These are phyloP conservation scores for Mycena indigotica DNA, from an alignment of 768 basidiomycete species.

Conservation along the genomic window DNA sequence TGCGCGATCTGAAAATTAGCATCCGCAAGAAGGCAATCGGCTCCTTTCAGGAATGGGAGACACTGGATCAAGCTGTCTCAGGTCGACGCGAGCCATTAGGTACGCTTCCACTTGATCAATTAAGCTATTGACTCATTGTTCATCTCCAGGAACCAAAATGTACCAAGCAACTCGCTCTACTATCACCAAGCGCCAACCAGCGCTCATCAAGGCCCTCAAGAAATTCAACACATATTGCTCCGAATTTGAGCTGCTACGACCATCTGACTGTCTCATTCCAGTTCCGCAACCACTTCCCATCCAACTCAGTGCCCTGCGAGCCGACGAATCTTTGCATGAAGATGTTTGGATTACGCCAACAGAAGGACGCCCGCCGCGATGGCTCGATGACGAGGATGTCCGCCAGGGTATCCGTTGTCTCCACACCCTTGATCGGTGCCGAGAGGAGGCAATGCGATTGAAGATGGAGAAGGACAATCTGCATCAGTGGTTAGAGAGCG, in stretches of 20 bases:
- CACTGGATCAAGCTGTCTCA: slow-evolving; percentile 25
- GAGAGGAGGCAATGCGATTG: too few relatives aligned
- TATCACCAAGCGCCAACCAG: slow-evolving; percentile 30
- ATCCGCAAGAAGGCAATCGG: slow-evolving; percentile 27
- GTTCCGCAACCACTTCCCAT: slow-evolving; percentile 35
- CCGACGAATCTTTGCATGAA: slow-evolving; percentile 31
- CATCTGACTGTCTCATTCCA: slow-evolving; percentile 30
- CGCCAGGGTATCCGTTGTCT: slow-evolving; percentile 33
- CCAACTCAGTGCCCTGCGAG: too few relatives aligned
- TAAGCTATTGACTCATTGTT: background rate
- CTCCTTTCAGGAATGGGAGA: slow-evolving; percentile 35
- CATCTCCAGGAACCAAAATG: slow-evolving; percentile 33
- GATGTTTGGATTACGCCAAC: slow-evolving; percentile 23
- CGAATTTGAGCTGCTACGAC: slow-evolving; percentile 15
- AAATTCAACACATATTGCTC: slow-evolving; percentile 35
- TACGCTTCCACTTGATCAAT: slow-evolving; percentile 1
- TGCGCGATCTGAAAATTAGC: slow-evolving; percentile 29
- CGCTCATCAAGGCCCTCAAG: slow-evolving; percentile 28
- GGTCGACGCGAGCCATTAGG: slow-evolving; percentile 23
- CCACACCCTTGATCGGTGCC: too few relatives aligned
- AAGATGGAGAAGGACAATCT: too few relatives aligned
- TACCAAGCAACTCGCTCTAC: slow-evolving; percentile 33
- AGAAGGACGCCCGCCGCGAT: slow-evolving; percentile 21
- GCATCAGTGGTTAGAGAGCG: too few relatives aligned
- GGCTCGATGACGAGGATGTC: slow-evolving; percentile 35